Percentiles rank a stretch among this genome's conserved stretches.
phyloP scores from a whole-genome alignment of 2,329 filamentous ascomycete genomes.

The Colletotrichum horii region DNA sequence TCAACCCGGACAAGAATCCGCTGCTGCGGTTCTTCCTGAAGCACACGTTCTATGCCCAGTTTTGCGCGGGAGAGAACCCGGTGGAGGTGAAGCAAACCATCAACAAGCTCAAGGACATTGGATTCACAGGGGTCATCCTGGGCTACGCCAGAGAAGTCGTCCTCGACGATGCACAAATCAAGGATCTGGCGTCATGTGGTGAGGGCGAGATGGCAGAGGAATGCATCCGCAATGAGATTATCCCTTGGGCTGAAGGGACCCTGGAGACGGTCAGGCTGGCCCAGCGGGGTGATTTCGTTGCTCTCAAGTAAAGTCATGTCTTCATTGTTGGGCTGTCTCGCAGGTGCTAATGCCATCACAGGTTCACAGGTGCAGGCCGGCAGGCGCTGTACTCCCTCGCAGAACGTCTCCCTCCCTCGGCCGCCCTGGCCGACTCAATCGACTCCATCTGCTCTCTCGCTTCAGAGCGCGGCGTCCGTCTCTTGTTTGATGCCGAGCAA shows the following conservation, averaged over 20 bases:
- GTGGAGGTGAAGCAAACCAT: slow-evolving; percentile 72
- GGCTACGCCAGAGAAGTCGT: slow-evolving; percentile 86
- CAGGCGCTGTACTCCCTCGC: slow-evolving; percentile 72
- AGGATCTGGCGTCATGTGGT: slow-evolving; percentile 46
- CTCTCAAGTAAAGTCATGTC: slow-evolving; percentile 59
- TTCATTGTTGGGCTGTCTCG: background rate
- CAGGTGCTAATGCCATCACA: slow-evolving; percentile 27
- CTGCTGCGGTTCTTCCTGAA: slow-evolving; percentile 74
- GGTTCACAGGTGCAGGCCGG: slow-evolving; percentile 82
- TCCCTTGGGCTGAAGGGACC: slow-evolving; percentile 75
- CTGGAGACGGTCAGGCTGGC: slow-evolving; percentile 77
- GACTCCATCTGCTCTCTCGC: slow-evolving; percentile 78
- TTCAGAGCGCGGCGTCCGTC: slow-evolving; percentile 68
- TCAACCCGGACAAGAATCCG: slow-evolving; percentile 79
- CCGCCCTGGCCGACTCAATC: slow-evolving; percentile 71
- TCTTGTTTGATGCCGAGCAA: slow-evolving; percentile 90
- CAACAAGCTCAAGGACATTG: slow-evolving; percentile 70
- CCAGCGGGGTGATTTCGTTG: slow-evolving; percentile 67
- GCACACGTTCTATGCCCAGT: slow-evolving; percentile 87
- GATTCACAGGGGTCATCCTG: slow-evolving; percentile 84
- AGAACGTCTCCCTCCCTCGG: slow-evolving; percentile 65
- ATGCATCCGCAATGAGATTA: slow-evolving; percentile 64
- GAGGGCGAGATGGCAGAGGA: slow-evolving; percentile 53
- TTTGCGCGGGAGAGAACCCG: slow-evolving; percentile 82
- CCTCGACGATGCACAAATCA: slow-evolving; percentile 59